Evolutionary conservation across 257 asterid genomes (phyloP), one percentile per base, ranked within the genome.

Genomic region (Capsicum chinense): DNA sequence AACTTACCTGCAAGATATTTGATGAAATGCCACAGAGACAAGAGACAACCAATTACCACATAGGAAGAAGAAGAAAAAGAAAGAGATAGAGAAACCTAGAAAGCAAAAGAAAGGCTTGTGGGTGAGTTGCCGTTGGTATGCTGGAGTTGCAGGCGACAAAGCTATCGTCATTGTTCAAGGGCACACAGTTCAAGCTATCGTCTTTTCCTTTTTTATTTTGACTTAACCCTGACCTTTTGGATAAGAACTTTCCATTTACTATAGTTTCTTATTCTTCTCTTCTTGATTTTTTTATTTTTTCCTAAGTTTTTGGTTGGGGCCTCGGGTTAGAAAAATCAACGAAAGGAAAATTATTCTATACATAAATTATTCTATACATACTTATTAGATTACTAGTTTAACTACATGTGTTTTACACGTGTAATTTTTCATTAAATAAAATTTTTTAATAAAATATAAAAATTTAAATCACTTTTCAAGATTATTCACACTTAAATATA

Each of bases 91-190:
- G 44, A 21, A 52, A 86, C 92, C 92, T 87, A 87, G 89, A 79
- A 86, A 10, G 33, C 90, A 83, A 74, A 87, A 85, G 60, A 92
- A 83, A 56, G 93, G 85, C 15, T 93, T 86, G 88, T 68, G 56
- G 84, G 33, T 54, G 16, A 35, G 78, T 21, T 47, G 76, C 56
- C 60, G 89, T 63, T 81, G 88, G 83, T 85, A 92, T 14, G 90
- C 58, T 62, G 90, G 90, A 79, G 97, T 82, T 79, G 92, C 92
- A 52, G 97, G 91, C 39, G 97, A 90, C 81, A 93, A 86, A 26
- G 93, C 26, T 81, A 90, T 82, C 83, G 98, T 92, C 98, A 94
- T 80, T 69, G 89, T 71, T 6, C 50, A 14, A 42, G 90, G 26
- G 7, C 78, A 15, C 15, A 39, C 14, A 39, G 15, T 16, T 44